Base-by-base conservation (phyloP, 1,284 basidiomycete species). In the Heterobasidion irregulare region DNA sequence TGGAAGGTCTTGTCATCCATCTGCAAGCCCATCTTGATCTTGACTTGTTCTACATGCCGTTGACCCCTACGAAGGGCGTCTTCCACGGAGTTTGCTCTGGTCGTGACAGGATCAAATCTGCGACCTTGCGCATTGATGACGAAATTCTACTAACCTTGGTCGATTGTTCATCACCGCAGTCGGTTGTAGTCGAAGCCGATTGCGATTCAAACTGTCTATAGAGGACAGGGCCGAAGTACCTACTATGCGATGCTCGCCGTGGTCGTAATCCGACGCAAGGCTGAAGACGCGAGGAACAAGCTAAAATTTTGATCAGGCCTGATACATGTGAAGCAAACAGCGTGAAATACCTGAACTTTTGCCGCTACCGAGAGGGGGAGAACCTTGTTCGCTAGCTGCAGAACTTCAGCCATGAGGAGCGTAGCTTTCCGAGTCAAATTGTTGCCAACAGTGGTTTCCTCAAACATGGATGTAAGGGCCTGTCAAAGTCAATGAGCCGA, bases 1-100 rank as follows among this genome's bases (percentile, higher is more conserved):
- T 94, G 92, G 70, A 96, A 98, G 15, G 85, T 82, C 68, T 80
- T 89, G 68, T 97, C 94, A 64, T 98, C 94, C 80, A 97, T 92
- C 69, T 93, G 89, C 81, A 97, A 86, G 54, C 87, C 89, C 63
- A 90, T 79, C 62, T 92, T 92, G 50, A 96, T 78, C 67, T 91
- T 94, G 34, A 85, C 86, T 65, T 94, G 90, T 64, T 97, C 94
- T 6, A 96, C 88, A 63, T 94, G 92, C 53, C 91, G 77, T 67
- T 94, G 92, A n/a, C 91, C 89, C 43, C 93, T 81, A 38, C 89
- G 83, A 45, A 95, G 80, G 4, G 89, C 82, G 63, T 97, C 94
- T 65, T 95, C 92, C 1, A 88, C 75, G 3, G 92, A 93, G 65
- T 93, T 92, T 6, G 92, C 86, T 65, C 92, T 92, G 55, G 19